These are phyloP conservation scores for Sinapis alba DNA, from an alignment of 441 rosid species.

Conservation along the genomic window DNA sequence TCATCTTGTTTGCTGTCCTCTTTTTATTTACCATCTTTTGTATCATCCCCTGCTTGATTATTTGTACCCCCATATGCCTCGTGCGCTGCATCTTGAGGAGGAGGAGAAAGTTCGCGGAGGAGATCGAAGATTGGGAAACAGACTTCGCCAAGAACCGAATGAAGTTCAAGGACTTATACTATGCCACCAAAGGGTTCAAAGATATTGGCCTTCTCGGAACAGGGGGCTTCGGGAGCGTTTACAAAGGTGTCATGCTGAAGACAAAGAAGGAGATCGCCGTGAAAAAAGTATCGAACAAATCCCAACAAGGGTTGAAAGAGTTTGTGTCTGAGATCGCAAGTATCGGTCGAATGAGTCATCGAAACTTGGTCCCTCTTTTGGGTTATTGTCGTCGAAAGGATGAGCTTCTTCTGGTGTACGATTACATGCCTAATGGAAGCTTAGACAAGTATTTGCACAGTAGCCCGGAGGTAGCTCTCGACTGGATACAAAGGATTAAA, in stretches of 20 bases:
- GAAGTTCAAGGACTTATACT: constrained; percentile 4
- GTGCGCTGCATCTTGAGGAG: background rate
- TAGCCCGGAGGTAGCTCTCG: constrained; percentile 42
- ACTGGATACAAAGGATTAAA: constrained; percentile 69
- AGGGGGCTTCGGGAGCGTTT: background rate
- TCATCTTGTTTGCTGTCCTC: background rate
- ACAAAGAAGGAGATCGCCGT: background rate
- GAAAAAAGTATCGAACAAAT: background rate
- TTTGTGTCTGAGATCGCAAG: background rate
- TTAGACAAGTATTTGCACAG: constrained; percentile 59
- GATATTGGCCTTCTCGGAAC: background rate
- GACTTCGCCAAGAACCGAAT: background rate
- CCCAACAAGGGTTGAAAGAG: background rate
- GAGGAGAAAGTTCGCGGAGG: background rate
- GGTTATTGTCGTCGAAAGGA: constrained; percentile 62
- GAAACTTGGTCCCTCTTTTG: constrained; percentile 33
- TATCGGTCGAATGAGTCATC: background rate
- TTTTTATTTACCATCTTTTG: background rate
- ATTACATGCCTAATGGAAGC: constrained; percentile 43
- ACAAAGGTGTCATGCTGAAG: background rate
- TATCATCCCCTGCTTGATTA: background rate
- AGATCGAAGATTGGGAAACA: background rate
- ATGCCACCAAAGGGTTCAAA: background rate
- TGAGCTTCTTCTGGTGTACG: constrained; percentile 39
- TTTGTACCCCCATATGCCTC: background rate